Evolutionary conservation across 305 asterid genomes (phyloP), one percentile per base, ranked within the genome.

Genomic region (Caryopteris hybrid): DNA sequence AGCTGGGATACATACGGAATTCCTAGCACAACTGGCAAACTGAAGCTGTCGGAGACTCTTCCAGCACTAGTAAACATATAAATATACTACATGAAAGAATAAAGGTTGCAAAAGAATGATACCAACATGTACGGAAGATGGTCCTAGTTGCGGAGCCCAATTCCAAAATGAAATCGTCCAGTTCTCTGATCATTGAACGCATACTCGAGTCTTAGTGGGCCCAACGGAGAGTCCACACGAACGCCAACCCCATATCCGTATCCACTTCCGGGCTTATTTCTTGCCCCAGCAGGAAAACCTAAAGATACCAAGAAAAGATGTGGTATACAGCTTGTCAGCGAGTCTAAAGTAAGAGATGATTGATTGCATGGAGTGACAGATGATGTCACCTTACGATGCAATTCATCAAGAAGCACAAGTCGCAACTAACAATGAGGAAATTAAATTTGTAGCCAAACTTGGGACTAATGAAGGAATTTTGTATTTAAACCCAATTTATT

Each of bases 211-310:
- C 99, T 87, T 25, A 93, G 70, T 11, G 99, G 99, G 4, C 97
- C 98, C 71, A 90, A 73, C 4, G 97, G 97, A 17, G 97, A 88
- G 73, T 81, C 92, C 62, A 93, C 94, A 0, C 97, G 96, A 61
- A 91, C 66, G 50, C 99, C 97, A 4, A 85, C 64, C 41, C 99
- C 99, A 27, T 84, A 89, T 23, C 98, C 97, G n/a, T 92, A 90
- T 43, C 97, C 98, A 48, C 97, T 93, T 57, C 99, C 97, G 13
- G 97, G 83, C 82, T 93, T 93, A 61, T 80, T 84, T 81, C 99
- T 85, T 69, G 96, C 92, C 68, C 96, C 99, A 22, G 96, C 96
- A 29, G 97, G 99, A 78, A 90, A 96, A 43, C 99, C 99, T 93
- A 8, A 36, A 5, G 80, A 53, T 66, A 46, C 0, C 20, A 67